Base-by-base conservation (phyloP, 768 basidiomycete genomes). In the Amanita fuliginea region DNA sequence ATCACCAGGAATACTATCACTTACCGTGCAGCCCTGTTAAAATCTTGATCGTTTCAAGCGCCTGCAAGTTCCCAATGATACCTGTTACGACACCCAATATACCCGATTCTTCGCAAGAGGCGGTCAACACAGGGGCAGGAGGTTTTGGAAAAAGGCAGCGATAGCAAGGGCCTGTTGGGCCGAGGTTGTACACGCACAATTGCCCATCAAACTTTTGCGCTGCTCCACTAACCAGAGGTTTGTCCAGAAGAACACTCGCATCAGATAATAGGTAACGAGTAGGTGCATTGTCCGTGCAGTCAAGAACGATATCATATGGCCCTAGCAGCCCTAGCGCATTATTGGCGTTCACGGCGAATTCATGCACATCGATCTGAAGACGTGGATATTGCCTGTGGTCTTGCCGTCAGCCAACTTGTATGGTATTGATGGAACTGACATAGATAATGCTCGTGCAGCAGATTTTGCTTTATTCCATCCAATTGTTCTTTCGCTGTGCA, bases 231-330 rank as follows among this genome's bases (percentile, higher is more conserved):
- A 98, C 83, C 34, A 98, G 81, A 11, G 90, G 86, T 42, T 81
- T 87, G n/a, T 69, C 66, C 1, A 93, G 74, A 1, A 67, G 68
- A 34, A 92, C 86, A 13, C 86, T 80, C 0, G 80, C 78, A 62
- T 98, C 94, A 21, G 90, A 93, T 46, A 99, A 74, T 16, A 98
- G 77, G 64, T 98, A 98, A 4, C 96, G 84, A 0, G 92, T 93
- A 2, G 86, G 80, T 1, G 84, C 79, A 55, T 96, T 95, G 67
- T 97, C 94, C 3, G 93, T 96, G 69, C 94, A 97, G 66, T 97
- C 95, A 13, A 97, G 70, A 44, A 97, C 72, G 46, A 96, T 64
- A 61, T 86, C 78, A 59, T 89, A 92, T 1, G 73, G 59, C 9
- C 60, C 54, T 9, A 94, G 68, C 18, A 88, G 64, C 13, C 64